A percentile compares a stretch with the other conserved stretches of the same genome.
Conservation (phyloP, 1,284 basidiomycete genomes). For the Heliocybe sulcata region DNA sequence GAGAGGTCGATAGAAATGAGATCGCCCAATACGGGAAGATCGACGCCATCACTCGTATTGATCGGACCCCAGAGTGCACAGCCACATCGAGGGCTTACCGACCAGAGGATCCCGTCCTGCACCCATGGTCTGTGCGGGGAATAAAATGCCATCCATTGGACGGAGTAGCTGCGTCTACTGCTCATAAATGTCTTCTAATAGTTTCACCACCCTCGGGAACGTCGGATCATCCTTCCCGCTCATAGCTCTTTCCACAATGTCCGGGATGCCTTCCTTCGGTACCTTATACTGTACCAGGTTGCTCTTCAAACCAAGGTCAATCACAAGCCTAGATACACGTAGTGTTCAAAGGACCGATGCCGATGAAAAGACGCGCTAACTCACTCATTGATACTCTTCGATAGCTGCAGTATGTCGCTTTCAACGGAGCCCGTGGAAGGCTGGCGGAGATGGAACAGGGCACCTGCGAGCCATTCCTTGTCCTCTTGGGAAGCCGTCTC, state of each 20-base stretch:
- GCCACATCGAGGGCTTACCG: too few species aligned
- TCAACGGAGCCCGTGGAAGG: slow-evolving; percentile 54
- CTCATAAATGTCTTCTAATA: slow-evolving; percentile 41
- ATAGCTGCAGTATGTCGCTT: slow-evolving; percentile 47
- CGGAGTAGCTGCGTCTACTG: slow-evolving; percentile 10
- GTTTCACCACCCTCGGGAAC: slow-evolving; percentile 30
- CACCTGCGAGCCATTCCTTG: slow-evolving; percentile 47
- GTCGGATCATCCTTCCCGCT: slow-evolving; percentile 30
- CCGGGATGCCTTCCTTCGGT: slow-evolving; percentile 41
- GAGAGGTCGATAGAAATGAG: too few species aligned
- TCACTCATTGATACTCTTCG: slow-evolving; percentile 46
- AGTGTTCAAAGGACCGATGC: neutral
- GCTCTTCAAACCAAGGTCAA: slow-evolving; percentile 46
- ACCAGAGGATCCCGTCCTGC: too few species aligned
- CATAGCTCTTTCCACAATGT: slow-evolving; percentile 43
- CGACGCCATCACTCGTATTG: too few species aligned
- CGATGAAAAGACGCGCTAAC: slow-evolving; percentile 13
- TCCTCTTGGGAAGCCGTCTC: slow-evolving; percentile 46
- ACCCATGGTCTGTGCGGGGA: too few species aligned
- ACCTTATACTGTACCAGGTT: slow-evolving; percentile 54
- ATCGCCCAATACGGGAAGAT: too few species aligned
- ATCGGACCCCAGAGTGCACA: too few species aligned
- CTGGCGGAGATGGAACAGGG: slow-evolving; percentile 48
- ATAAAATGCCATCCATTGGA: too few species aligned
- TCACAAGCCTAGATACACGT: slow-evolving; percentile 37